phyloP scores from a whole-genome alignment of 441 rosid species.

The Jatropha podagrica region DNA sequence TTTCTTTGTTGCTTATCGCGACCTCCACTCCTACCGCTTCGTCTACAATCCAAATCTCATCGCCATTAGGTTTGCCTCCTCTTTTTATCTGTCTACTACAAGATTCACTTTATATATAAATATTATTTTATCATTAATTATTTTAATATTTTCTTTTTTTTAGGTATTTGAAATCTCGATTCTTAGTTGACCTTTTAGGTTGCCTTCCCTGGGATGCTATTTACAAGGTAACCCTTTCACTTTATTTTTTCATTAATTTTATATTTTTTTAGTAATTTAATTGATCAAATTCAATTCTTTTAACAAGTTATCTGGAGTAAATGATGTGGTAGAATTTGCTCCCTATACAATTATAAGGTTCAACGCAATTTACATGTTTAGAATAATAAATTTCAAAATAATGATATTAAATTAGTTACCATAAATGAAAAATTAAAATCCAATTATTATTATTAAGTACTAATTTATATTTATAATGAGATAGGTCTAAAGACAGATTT shows the following conservation, averaged over 20 bases:
- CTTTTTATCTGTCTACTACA: constrained; percentile 3
- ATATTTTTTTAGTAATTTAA: too few relatives aligned
- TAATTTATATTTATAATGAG: too few relatives aligned
- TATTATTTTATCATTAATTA: not conserved
- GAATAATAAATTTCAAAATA: too few relatives aligned
- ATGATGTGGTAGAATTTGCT: too few relatives aligned
- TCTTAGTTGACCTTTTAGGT: constrained; percentile 64
- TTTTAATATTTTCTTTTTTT: not conserved
- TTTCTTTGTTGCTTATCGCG: constrained; percentile 71
- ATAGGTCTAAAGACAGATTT: too few relatives aligned
- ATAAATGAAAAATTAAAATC: too few relatives aligned
- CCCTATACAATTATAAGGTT: too few relatives aligned
- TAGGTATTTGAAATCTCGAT: constrained; percentile 80
- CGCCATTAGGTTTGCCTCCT: constrained; percentile 52
- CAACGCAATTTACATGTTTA: too few relatives aligned
- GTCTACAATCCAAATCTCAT: constrained; percentile 52
- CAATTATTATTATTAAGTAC: too few relatives aligned
- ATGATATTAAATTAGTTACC: too few relatives aligned
- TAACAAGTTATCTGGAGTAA: too few relatives aligned
- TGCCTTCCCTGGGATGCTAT: constrained; percentile 92
- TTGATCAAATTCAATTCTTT: too few relatives aligned
- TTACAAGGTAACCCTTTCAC: constrained; percentile 51
- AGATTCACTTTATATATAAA: not conserved
- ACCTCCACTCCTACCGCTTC: constrained; percentile 53
- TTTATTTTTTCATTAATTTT: not conserved